Conservation (phyloP, 2,329 filamentous ascomycete species). For the Dactylellina haptotyla region DNA sequence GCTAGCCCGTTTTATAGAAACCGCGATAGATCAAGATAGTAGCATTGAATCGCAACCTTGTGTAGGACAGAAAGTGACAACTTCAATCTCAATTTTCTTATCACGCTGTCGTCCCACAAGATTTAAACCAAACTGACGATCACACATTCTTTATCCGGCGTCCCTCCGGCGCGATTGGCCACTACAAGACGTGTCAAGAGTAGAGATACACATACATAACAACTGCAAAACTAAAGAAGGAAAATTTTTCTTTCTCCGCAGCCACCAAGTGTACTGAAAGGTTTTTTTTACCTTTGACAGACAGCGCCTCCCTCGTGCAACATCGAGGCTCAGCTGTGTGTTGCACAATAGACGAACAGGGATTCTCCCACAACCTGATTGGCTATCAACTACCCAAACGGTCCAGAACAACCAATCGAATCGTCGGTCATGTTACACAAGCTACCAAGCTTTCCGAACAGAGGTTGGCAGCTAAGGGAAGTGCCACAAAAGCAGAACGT, state of each 20-base stretch:
- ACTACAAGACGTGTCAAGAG: no score
- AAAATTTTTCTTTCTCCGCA: no score
- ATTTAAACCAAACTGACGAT: not conserved
- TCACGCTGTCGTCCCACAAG: constrained; percentile 5
- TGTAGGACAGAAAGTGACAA: no score
- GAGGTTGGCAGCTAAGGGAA: not conserved
- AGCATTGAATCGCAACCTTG: no score
- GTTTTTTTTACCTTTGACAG: no score
- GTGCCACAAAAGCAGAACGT: not conserved
- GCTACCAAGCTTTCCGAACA: not conserved
- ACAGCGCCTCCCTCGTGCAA: not conserved
- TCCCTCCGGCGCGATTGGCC: not conserved
- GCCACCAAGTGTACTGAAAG: no score
- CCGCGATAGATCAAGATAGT: no score
- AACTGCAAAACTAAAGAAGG: no score
- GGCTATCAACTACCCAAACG: not conserved
- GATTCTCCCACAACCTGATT: not conserved
- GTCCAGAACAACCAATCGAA: not conserved
- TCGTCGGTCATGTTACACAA: not conserved
- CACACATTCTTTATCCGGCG: constrained; percentile 19
- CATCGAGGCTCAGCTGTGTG: not conserved
- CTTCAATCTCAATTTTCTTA: not conserved
- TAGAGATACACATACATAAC: no score
- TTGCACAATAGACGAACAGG: constrained; percentile 15
- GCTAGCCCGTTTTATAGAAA: no score